phyloP scores from a whole-genome alignment of 73 alveolate species.

The Stentor roeselii region DNA sequence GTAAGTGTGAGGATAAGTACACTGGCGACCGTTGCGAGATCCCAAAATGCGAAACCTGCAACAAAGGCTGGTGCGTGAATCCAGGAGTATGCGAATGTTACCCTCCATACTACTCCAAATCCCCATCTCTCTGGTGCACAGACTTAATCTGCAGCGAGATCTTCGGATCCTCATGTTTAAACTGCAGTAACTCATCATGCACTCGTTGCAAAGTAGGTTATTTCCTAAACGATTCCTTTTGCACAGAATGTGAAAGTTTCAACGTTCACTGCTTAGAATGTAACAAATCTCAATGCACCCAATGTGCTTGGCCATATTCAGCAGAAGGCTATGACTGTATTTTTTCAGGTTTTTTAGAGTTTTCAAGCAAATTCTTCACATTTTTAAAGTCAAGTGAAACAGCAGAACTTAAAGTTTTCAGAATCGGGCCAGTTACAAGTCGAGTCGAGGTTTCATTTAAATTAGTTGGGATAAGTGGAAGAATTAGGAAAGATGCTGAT shows the following conservation, averaged over 20 bases:
- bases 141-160: not conserved
- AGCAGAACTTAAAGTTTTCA: not conserved
- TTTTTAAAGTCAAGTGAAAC: not conserved
- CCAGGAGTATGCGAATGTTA: constrained; percentile 55
- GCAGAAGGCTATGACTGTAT: not conserved
- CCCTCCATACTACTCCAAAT: constrained; percentile 51
- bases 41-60: constrained; percentile 52
- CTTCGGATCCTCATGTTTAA: not conserved
- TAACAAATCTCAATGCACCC: not conserved
- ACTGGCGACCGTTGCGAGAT: constrained; percentile 70
- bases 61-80: constrained; percentile 56
- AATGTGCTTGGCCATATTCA: constrained; percentile 1
- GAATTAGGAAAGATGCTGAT: not conserved
- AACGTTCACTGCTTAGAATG: not conserved
- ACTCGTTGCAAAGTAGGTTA: not conserved
- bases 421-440: not conserved
- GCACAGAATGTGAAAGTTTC: not conserved
- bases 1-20: constrained; percentile 64
- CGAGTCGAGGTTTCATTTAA: not conserved
- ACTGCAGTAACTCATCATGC: not conserved
- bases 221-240: not conserved
- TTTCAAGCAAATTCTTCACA: not conserved
- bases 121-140: constrained; percentile 8
- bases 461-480: not conserved
- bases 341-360: not conserved